These are phyloP conservation scores for Cladophialophora bantiana DNA, from an alignment of 2,329 filamentous ascomycete genomes.

Conservation along the genomic window DNA sequence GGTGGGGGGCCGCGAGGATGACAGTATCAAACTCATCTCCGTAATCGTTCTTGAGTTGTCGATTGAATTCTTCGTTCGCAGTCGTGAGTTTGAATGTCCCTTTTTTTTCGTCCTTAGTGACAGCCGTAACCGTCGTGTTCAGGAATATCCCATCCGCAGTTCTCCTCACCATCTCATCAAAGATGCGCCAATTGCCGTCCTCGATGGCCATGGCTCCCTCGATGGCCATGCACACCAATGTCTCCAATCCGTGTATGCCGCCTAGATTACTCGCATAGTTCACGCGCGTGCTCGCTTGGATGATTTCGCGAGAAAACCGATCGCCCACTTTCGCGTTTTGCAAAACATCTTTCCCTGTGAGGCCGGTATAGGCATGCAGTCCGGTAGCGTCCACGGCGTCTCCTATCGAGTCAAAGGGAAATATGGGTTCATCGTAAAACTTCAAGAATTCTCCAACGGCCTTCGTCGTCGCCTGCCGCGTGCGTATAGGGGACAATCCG, in stretches of 20 bases:
- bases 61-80: conserved; percentile 44
- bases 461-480: conserved; percentile 73
- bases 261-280: conserved; percentile 92
- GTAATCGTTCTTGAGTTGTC: conserved; percentile 16
- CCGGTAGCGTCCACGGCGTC: conserved; percentile 71
- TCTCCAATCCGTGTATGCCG: conserved; percentile 86
- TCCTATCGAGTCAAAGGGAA: conserved; percentile 82
- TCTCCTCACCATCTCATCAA: conserved; percentile 75
- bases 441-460: conserved; percentile 76
- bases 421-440: conserved; percentile 81
- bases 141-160: conserved; percentile 68
- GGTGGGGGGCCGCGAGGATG: conserved; percentile 81
- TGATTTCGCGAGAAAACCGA: conserved; percentile 77
- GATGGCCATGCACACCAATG: conserved; percentile 91
- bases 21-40: conserved; percentile 72
- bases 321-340: conserved; percentile 70
- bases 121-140: conserved; percentile 71
- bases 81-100: conserved; percentile 47
- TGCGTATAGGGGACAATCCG: conserved; percentile 76
- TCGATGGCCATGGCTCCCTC: conserved; percentile 79
- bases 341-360: conserved; percentile 78
- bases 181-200: conserved; percentile 95
- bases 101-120: conserved; percentile 56
- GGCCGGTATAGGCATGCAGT: conserved; percentile 68
- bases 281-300: conserved; percentile 89